phyloP scores from a whole-genome alignment of 345 rosid genomes.

The Carallia pectinifolia region DNA sequence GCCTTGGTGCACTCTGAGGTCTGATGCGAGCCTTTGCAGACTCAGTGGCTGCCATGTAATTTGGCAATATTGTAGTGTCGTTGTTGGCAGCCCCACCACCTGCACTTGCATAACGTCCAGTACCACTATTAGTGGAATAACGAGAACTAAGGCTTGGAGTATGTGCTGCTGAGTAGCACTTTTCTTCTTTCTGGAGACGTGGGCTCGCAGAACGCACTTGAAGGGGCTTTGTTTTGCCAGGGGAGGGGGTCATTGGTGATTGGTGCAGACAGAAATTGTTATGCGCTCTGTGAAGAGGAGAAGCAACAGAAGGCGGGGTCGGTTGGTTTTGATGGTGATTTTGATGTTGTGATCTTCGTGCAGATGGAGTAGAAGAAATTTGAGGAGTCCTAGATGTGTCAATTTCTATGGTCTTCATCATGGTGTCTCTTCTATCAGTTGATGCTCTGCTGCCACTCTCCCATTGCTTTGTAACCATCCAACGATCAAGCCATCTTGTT shows the following conservation, averaged over 20 bases:
- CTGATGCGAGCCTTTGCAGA: conserved; percentile 28
- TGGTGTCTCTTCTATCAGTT: conserved; percentile 38
- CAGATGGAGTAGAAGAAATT: conserved; percentile 4
- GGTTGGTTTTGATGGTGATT: conserved; percentile 21
- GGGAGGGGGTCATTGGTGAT: no score
- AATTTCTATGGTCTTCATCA: conserved; percentile 56
- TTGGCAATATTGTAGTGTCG: conserved; percentile 12
- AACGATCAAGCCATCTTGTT: conserved; percentile 72
- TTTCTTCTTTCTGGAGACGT: conserved; percentile 28
- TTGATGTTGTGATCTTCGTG: conserved; percentile 15
- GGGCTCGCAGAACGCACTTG: conserved; percentile 72
- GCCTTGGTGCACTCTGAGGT: conserved; percentile 73
- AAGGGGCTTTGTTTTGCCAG: conserved; percentile 27
- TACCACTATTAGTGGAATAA: background rate
- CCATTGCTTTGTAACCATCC: conserved; percentile 83
- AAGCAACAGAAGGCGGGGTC: conserved; percentile 16
- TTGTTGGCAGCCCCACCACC: background rate
- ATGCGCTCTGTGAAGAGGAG: conserved; percentile 17
- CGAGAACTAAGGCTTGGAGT: conserved; percentile 9
- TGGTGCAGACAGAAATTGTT: no score
- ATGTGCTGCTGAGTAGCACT: conserved; percentile 8
- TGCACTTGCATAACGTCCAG: background rate
- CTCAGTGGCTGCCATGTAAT: conserved; percentile 31
- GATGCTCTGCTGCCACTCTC: conserved; percentile 45
- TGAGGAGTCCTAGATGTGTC: conserved; percentile 35